Conservation (phyloP, 768 basidiomycete species). For the Leccinum truebloodii region DNA sequence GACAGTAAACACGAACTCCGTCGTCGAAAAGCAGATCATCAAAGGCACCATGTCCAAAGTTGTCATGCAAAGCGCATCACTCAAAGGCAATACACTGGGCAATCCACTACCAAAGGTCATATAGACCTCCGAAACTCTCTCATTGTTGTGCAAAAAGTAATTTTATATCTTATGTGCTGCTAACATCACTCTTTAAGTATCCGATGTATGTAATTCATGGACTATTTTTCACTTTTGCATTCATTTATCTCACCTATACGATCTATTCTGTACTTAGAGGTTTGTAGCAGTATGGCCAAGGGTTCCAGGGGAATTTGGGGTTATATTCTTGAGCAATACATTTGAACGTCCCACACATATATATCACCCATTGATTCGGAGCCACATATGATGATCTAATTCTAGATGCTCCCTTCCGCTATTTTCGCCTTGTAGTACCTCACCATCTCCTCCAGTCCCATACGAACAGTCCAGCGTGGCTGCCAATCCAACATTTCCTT, state of each 20-base stretch:
- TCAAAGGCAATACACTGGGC: conserved; percentile 15
- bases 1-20: conserved; percentile 36
- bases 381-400: background rate
- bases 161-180: conserved; percentile 10
- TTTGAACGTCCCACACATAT: background rate
- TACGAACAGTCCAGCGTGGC: conserved; percentile 88
- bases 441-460: conserved; percentile 95
- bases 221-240: conserved; percentile 11
- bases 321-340: background rate
- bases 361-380: background rate
- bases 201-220: conserved; percentile 13
- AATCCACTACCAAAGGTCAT: conserved; percentile 15
- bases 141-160: conserved; percentile 18
- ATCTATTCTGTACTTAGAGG: conserved; percentile 19
- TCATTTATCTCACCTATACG: conserved; percentile 7
- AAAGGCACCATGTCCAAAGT: conserved; percentile 59
- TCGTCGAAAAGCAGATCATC: conserved; percentile 53
- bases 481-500: conserved; percentile 86
- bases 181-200: conserved; percentile 11
- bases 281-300: conserved; percentile 13
- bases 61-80: conserved; percentile 31
- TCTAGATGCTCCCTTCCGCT: conserved; percentile 76
- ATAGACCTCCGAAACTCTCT: conserved; percentile 4
- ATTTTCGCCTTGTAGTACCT: conserved; percentile 90
- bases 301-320: conserved; percentile 2